Base-by-base conservation (phyloP, 2,329 filamentous ascomycete species). In the Colletotrichum destructivum region DNA sequence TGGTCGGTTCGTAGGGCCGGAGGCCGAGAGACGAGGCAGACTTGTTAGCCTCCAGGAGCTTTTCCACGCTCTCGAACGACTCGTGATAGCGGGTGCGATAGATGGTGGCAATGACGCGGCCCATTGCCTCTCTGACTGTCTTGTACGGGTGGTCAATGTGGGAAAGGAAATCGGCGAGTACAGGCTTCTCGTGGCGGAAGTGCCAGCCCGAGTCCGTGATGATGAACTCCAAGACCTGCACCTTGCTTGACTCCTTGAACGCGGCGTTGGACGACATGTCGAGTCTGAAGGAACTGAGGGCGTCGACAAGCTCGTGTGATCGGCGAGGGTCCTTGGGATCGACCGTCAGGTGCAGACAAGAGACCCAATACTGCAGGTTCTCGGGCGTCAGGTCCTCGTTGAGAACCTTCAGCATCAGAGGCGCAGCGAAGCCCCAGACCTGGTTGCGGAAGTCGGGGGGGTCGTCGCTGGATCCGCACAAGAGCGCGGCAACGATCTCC, bases 131-230 rank as follows among this genome's bases (percentile, higher is more conserved):
- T 71, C 96, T 92, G 7, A 99, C 96, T 40, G 95, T 93, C 85
- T 99, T 99, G 85, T 99, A 99, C 0, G 96, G 96, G 80, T 99
- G 96, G 79, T 99, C 95, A 51, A 99, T 91, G 80, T 99, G 96
- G 31, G 89, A 87, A 72, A 99, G 86, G 82, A 98, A 98, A 81
- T 99, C 91, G 44, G 97, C 87, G 8, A 98, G 85, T 62, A 99
- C 96, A 0, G 95, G 95, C 82, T 94, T 90, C 76, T 97, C 94
- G 13, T 94, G 87, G 74, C 94, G 94, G 86, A 98, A 99, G 81
- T 99, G 96, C 96, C 97, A 99, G 1, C 96, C 96, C 46, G 92
- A 90, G 77, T 98, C 95, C 55, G 91, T 91, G 71, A 99, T 93
- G 73, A 94, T 89, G 75, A 97, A 94, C 76, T 98, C 94, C 21